These are phyloP conservation scores for Candida patagonica DNA, from an alignment of 805 yeast species.

Conservation along the genomic window DNA sequence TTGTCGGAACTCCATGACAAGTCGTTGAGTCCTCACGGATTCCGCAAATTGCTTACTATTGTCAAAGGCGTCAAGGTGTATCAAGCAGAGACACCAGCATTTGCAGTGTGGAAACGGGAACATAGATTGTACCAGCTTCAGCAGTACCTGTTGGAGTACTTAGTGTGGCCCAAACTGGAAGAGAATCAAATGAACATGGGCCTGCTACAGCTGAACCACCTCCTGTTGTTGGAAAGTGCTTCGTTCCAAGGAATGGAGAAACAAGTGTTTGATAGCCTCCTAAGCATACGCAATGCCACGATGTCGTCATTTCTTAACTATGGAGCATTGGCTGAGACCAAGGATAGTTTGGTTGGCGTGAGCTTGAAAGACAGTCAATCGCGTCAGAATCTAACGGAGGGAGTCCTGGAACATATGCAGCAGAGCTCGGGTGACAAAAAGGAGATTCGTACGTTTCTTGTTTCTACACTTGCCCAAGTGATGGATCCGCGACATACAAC, in stretches of 20 bases:
- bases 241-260: conserved; percentile 12
- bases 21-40: conserved; percentile 17
- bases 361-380: background rate
- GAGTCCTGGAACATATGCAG: background rate
- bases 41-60: conserved; percentile 16
- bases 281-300: conserved; percentile 8
- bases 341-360: conserved; percentile 13
- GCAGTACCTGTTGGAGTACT: conserved; percentile 10
- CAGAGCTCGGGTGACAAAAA: background rate
- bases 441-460: conserved; percentile 7
- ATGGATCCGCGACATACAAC: background rate
- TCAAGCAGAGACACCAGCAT: conserved; percentile 6
- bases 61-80: conserved; percentile 7
- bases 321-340: conserved; percentile 18
- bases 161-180: conserved; percentile 4
- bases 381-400: conserved; percentile 6
- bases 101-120: conserved; percentile 13
- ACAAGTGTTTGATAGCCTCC: conserved; percentile 12
- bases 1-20: conserved; percentile 11
- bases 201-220: conserved; percentile 15
- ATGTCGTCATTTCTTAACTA: conserved; percentile 9
- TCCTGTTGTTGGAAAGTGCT: conserved; percentile 11
- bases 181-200: conserved; percentile 16
- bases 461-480: conserved; percentile 9
- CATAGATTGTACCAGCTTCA: conserved; percentile 9